Percentiles rank a stretch among this genome's conserved stretches.
phyloP scores from a whole-genome alignment of 805 yeast genomes.

The Wickerhamomyces ciferrii region DNA sequence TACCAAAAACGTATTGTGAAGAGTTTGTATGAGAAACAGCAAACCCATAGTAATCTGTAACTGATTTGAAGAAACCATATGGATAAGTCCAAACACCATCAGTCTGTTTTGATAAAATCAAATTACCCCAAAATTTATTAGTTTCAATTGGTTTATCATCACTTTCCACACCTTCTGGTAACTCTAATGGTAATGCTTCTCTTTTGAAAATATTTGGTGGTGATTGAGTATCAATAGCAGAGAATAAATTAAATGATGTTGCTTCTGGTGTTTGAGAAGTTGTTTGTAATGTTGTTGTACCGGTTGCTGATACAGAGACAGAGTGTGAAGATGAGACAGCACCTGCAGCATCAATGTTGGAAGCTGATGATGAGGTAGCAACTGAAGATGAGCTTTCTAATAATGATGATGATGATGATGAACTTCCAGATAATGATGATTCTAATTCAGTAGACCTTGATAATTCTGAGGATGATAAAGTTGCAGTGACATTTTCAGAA shows the following conservation, averaged over 20 bases:
- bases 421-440: too few relatives aligned
- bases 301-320: conserved; percentile 13
- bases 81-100: conserved; percentile 62
- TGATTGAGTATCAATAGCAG: conserved; percentile 36
- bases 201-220: conserved; percentile 44
- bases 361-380: neutral
- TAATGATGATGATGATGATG: too few relatives aligned
- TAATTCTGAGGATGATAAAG: conserved; percentile 20
- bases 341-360: conserved; percentile 1
- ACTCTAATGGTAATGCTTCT: conserved; percentile 35
- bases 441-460: too few relatives aligned
- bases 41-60: conserved; percentile 42
- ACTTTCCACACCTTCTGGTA: conserved; percentile 44
- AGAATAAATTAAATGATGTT: conserved; percentile 39
- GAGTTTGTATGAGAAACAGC: conserved; percentile 55
- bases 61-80: conserved; percentile 49
- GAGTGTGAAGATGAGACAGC: neutral
- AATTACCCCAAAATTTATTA: conserved; percentile 70
- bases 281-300: conserved; percentile 23
- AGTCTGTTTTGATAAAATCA: conserved; percentile 50
- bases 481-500: neutral
- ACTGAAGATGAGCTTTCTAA: too few relatives aligned
- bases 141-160: conserved; percentile 50
- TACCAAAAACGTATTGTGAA: conserved; percentile 40
- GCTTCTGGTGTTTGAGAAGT: conserved; percentile 20